Evolutionary conservation across 306 rosid species (phyloP).

Genomic region (Ochetophila trinervis): DNA sequence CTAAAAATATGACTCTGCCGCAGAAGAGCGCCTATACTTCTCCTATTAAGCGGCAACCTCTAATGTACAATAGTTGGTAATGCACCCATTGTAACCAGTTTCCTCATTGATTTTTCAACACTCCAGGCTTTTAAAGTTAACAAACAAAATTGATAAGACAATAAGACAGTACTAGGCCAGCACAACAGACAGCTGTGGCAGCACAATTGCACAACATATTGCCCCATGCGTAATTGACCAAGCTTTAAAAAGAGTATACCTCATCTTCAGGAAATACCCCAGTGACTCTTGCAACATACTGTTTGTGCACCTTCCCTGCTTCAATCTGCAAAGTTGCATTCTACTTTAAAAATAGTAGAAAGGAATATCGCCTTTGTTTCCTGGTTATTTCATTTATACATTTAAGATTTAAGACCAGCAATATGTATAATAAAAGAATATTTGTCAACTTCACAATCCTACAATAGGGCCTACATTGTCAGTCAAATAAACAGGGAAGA

Average conservation of each 20-base stretch:
- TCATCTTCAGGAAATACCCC: conserved; percentile 69
- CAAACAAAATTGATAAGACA: not conserved
- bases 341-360: not conserved
- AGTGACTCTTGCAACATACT: conserved; percentile 70
- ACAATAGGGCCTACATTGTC: too few species aligned
- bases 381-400: too few species aligned
- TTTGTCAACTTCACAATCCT: too few species aligned
- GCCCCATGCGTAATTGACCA: conserved; percentile 16
- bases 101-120: not conserved
- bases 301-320: conserved; percentile 74
- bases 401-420: too few species aligned
- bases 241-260: conserved; percentile 45
- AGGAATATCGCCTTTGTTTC: not conserved
- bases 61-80: not conserved
- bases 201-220: not conserved
- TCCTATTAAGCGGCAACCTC: conserved; percentile 2
- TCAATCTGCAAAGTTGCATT: conserved; percentile 61
- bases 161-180: not conserved
- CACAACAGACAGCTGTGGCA: not conserved
- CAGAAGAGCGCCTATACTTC: conserved; percentile 3
- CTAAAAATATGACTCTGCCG: not conserved
- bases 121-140: not conserved
- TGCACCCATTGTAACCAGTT: not conserved
- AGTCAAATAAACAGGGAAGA: too few species aligned
- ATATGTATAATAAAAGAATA: too few species aligned